Evolutionary conservation across 164 flowering plant genomes (phyloP), one percentile per base, ranked within the genome.

Genomic region (Protea cynaroides): DNA sequence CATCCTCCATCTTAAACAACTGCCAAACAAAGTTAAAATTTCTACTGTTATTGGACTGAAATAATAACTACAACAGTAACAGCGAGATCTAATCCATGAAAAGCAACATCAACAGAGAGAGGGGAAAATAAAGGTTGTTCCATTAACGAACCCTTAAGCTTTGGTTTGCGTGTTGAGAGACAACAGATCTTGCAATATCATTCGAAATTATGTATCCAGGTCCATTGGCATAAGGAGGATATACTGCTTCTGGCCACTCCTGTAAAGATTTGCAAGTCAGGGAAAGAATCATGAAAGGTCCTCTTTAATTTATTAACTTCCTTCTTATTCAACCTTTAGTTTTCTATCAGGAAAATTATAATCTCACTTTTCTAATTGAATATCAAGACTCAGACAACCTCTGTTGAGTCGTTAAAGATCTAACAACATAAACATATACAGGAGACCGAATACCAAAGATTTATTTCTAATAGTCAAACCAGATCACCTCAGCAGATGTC

Each of bases 171-270:
- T 84, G 85, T 70, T 83, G 85, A 51, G 82, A 65, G 25, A 83
- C 75, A 3, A 86, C 68, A 56, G 50, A 82, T 25, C 73, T 75
- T 8, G 87, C 91, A 69, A 86, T 80, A 64, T 88, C 91, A n/a
- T 49, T 75, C 23, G 94, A 83, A 23, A 88, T 80, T 49, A 86
- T 56, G 58, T 88, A 88, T 34, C 84, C 94, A 34, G 91, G 91
- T 13, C 94, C 94, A 65, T 88, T 86, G 61, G 94, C 91, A 65
- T 88, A 88, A 24, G 91, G 89, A 52, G 91, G 90, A 68, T 88
- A 88, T 43, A 78, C 81, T 74, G 64, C 85, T 68, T 82, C 86
- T 15, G 94, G 89, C 91, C 91, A 88, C 40, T 88, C 94, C 94
- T 88, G 82, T 62, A n/a, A 29, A 38, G n/a, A 15, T 0, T 49